phyloP scores from a whole-genome alignment of 371 early-diverging fungal species.

The Rhizopus sp. region DNA sequence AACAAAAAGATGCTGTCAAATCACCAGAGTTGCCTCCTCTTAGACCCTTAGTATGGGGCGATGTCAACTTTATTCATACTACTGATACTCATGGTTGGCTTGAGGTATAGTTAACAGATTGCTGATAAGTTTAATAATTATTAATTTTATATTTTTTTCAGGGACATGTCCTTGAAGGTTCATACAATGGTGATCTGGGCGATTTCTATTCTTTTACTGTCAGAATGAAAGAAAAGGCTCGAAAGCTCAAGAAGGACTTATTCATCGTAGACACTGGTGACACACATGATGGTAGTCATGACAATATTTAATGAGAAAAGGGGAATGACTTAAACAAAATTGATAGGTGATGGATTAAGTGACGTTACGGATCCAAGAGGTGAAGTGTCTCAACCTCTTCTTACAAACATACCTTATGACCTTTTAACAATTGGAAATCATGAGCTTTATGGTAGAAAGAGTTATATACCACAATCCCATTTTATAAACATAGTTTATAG shows the following conservation, averaged over 20 bases:
- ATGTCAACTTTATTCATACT: constrained; percentile 54
- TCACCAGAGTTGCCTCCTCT: constrained; percentile 2
- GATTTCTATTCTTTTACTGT: constrained; percentile 58
- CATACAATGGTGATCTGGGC: constrained; percentile 57
- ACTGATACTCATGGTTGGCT: constrained; percentile 48
- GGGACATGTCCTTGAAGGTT: constrained; percentile 45
- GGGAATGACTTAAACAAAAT: neutral
- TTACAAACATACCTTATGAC: constrained; percentile 52
- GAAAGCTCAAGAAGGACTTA: constrained; percentile 48
- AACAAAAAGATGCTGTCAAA: constrained; percentile 15
- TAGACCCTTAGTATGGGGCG: constrained; percentile 49
- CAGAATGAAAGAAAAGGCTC: constrained; percentile 54
- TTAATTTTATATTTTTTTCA: constrained; percentile 1
- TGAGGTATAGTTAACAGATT: neutral
- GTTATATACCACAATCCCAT: neutral
- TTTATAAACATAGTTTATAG: constrained; percentile 19
- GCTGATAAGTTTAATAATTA: too few relatives aligned
- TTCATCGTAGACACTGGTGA: constrained; percentile 64
- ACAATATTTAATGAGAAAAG: neutral
- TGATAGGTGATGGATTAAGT: constrained; percentile 47
- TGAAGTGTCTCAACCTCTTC: constrained; percentile 44
- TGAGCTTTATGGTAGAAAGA: constrained; percentile 52
- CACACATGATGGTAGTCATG: constrained; percentile 45
- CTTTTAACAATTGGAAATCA: constrained; percentile 57
- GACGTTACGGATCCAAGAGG: constrained; percentile 51